Percentiles rank a stretch among this genome's conserved stretches.
These are phyloP conservation scores for Beauveria australis DNA, from an alignment of 2,329 filamentous ascomycete genomes.

Conservation along the genomic window DNA sequence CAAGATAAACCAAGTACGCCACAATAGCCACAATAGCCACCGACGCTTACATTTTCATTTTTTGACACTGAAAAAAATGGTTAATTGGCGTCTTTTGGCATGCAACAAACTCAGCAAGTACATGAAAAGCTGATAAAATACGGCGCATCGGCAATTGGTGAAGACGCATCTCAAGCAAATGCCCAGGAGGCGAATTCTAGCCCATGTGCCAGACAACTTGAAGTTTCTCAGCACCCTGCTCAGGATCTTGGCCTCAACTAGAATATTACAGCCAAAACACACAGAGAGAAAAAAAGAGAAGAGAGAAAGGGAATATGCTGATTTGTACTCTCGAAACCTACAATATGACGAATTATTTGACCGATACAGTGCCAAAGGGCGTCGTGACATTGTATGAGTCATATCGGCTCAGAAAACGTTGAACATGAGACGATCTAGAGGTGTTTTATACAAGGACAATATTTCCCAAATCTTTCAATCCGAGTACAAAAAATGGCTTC, in stretches of 20 bases:
- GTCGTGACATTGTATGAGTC: neutral
- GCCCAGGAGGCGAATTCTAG: too few species aligned
- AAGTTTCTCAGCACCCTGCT: neutral
- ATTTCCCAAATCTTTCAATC: neutral
- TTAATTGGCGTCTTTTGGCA: too few species aligned
- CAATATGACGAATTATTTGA: neutral
- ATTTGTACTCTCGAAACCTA: neutral
- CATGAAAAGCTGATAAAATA: too few species aligned
- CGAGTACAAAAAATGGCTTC: neutral
- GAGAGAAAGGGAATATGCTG: neutral
- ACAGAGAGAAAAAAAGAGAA: neutral
- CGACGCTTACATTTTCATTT: neutral
- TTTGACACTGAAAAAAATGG: neutral
- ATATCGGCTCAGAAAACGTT: neutral
- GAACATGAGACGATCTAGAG: neutral
- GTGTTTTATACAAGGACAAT: neutral
- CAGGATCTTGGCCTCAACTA: neutral
- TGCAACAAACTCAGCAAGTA: too few species aligned
- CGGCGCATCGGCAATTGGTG: too few species aligned
- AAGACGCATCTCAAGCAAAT: neutral
- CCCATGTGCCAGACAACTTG: too few species aligned
- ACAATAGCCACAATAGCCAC: neutral
- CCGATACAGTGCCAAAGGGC: neutral
- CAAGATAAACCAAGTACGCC: neutral
- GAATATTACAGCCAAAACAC: neutral